Conservation (phyloP, 1,139 yeast species). For the Lizanozyma gosingica region DNA sequence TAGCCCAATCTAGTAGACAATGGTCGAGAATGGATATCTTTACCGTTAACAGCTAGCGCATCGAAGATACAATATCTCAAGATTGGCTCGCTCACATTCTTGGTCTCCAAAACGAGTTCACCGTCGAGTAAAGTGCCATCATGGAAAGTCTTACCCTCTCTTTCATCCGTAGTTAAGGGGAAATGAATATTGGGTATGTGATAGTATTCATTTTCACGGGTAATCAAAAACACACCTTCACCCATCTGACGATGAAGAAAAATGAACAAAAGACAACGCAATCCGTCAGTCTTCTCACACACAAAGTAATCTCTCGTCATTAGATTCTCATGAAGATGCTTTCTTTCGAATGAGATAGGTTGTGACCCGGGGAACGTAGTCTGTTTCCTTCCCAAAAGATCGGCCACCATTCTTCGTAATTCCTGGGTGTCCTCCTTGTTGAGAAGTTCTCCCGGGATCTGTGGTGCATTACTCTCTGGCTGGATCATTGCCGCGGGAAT, state of each 20-base stretch:
- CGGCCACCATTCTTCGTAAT: slow-evolving; percentile 61
- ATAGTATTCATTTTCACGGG: slow-evolving; percentile 81
- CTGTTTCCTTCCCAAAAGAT: slow-evolving; percentile 47
- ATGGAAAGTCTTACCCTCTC: slow-evolving; percentile 53
- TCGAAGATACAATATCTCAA: slow-evolving; percentile 83
- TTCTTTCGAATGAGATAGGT: slow-evolving; percentile 82
- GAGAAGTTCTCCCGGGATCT: slow-evolving; percentile 73
- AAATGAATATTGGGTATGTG: slow-evolving; percentile 79
- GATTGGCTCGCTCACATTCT: slow-evolving; percentile 37
- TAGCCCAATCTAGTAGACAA: slow-evolving; percentile 81
- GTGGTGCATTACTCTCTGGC: slow-evolving; percentile 59
- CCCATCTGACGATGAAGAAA: slow-evolving; percentile 64
- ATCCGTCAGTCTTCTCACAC: slow-evolving; percentile 94
- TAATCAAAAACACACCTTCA: slow-evolving; percentile 68
- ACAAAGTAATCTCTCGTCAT: slow-evolving; percentile 63
- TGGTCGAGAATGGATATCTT: slow-evolving; percentile 56
- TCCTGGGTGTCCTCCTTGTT: slow-evolving; percentile 64
- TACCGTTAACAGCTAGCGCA: slow-evolving; percentile 76
- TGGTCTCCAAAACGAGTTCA: slow-evolving; percentile 61
- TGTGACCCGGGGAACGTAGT: slow-evolving; percentile 80
- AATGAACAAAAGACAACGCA: slow-evolving; percentile 66
- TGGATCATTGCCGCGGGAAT: neutral
- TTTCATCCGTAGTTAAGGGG: slow-evolving; percentile 46
- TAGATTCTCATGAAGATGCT: slow-evolving; percentile 59
- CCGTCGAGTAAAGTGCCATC: slow-evolving; percentile 91